Conservation (phyloP, 257 asterid species). For the Solanum etuberosum region DNA sequence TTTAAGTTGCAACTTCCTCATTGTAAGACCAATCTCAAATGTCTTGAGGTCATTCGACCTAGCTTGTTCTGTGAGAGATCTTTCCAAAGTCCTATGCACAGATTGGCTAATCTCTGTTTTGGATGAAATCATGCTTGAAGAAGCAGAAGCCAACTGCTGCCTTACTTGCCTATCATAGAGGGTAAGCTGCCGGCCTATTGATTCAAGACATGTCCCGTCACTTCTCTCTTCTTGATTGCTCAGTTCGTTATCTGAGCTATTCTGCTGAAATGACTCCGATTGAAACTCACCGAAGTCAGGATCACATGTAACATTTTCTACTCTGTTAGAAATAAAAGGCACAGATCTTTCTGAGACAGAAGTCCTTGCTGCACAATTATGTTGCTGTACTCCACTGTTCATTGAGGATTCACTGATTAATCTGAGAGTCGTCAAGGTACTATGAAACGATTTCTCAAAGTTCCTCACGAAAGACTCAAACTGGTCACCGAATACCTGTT, state of each 20-base stretch:
- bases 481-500: constrained; percentile 29
- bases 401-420: constrained; percentile 36
- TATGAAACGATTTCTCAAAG: constrained; percentile 38
- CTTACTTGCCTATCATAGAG: constrained; percentile 23
- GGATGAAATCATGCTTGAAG: constrained; percentile 17
- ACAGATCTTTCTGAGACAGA: constrained; percentile 21
- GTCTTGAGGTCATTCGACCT: constrained; percentile 76
- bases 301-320: constrained; percentile 7
- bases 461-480: constrained; percentile 29
- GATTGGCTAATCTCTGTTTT: constrained; percentile 12
- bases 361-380: constrained; percentile 7
- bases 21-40: constrained; percentile 55
- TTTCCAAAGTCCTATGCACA: constrained; percentile 42
- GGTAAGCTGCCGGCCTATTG: constrained; percentile 35
- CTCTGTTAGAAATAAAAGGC: constrained; percentile 7
- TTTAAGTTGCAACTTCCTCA: constrained; percentile 58
- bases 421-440: constrained; percentile 47
- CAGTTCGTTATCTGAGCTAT: constrained; percentile 3
- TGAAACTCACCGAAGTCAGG: constrained; percentile 7
- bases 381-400: constrained; percentile 16
- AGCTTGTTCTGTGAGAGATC: constrained; percentile 66
- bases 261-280: constrained; percentile 10
- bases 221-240: constrained; percentile 18
- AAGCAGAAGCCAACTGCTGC: constrained; percentile 26
- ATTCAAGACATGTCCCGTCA: constrained; percentile 5